Evolutionary conservation across 371 early-diverging fungal genomes (phyloP).

Genomic region (Zychaea mexicana): DNA sequence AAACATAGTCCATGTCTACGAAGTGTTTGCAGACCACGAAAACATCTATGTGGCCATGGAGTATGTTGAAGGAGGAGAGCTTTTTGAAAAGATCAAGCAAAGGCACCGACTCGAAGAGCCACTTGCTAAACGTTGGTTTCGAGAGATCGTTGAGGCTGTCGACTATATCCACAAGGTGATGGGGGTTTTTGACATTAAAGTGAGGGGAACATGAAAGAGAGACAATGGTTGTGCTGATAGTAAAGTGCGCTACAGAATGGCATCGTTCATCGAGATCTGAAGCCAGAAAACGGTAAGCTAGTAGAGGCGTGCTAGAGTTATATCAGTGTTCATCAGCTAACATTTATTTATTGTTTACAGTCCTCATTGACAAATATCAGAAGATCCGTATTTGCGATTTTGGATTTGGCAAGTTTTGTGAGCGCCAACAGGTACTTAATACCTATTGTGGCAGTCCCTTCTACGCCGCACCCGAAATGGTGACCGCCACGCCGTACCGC

Average conservation of each 20-base stretch:
- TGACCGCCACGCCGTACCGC: conserved; percentile 69
- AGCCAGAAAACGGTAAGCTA: conserved; percentile 82
- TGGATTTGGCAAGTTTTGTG: conserved; percentile 93
- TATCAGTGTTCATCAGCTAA: too few species aligned
- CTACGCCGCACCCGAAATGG: conserved; percentile 90
- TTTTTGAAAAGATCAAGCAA: conserved; percentile 93
- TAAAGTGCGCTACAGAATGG: conserved; percentile 58
- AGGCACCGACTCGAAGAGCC: conserved; percentile 82
- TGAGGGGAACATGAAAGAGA: background rate
- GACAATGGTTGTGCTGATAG: background rate
- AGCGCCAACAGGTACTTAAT: conserved; percentile 76
- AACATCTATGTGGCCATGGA: conserved; percentile 94
- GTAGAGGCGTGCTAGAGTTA: too few species aligned
- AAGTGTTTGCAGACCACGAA: conserved; percentile 83
- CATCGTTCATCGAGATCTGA: conserved; percentile 88
- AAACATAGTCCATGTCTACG: conserved; percentile 85
- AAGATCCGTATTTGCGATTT: conserved; percentile 91
- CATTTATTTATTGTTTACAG: conserved; percentile 17
- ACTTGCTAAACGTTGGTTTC: conserved; percentile 88
- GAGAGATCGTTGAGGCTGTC: conserved; percentile 95
- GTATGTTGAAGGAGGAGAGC: conserved; percentile 94
- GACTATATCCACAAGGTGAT: conserved; percentile 84
- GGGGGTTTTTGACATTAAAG: background rate
- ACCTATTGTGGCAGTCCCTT: conserved; percentile 96
- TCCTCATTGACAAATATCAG: conserved; percentile 73